Evolutionary conservation across 164 flowering plant species (phyloP).

Genomic region (Vitis rupestris): DNA sequence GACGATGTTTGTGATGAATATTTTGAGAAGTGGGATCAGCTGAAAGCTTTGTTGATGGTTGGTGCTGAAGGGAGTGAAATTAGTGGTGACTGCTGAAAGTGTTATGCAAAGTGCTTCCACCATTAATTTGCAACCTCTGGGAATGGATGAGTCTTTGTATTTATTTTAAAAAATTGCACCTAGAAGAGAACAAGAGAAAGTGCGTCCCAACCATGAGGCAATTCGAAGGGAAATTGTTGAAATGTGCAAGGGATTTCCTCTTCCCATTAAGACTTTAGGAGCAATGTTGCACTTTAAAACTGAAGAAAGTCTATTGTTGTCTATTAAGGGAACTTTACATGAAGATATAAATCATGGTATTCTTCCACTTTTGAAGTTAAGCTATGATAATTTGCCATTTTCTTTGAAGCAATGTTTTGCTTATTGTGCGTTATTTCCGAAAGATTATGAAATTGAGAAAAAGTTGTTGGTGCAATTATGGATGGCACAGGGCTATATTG

Average conservation of each 20-base stretch:
- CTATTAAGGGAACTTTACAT: too few species aligned
- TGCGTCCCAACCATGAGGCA: too few species aligned
- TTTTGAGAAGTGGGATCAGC: neutral
- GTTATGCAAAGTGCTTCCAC: neutral
- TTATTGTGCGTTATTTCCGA: neutral
- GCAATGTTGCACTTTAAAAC: neutral
- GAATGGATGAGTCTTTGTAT: too few species aligned
- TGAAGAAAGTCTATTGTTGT: neutral
- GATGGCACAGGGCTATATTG: conserved; percentile 7
- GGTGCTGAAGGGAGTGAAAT: neutral
- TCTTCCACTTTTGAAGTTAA: neutral
- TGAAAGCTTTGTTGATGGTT: neutral
- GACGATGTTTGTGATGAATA: neutral
- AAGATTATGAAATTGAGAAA: neutral
- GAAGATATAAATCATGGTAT: too few species aligned
- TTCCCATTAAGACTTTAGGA: too few species aligned
- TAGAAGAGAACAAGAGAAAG: too few species aligned
- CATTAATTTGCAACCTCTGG: too few species aligned
- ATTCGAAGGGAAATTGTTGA: too few species aligned
- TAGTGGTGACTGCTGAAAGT: neutral
- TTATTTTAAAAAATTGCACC: too few species aligned
- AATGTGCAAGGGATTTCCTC: too few species aligned
- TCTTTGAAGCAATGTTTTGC: neutral
- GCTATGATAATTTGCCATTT: neutral
- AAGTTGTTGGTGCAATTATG: neutral